Conservation (phyloP, 305 asterid species). For the Rubia tinctorum region DNA sequence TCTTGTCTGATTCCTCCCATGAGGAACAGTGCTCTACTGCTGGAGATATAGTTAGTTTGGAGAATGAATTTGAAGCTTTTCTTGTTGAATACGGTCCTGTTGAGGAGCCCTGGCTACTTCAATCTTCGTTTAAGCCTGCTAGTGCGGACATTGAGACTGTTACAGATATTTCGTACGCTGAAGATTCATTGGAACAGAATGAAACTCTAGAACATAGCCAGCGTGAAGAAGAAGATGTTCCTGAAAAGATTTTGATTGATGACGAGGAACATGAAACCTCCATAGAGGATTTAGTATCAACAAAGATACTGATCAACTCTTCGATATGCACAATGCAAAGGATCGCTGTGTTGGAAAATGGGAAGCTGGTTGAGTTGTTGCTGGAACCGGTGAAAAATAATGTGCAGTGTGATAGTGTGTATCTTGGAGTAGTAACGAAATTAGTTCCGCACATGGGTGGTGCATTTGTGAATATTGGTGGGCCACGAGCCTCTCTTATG, state of each 20-base stretch:
- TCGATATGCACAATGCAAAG: conserved; percentile 96
- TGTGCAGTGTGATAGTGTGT: conserved; percentile 91
- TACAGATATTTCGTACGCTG: conserved; percentile 25
- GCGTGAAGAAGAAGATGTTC: conserved; percentile 33
- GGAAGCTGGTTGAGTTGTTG: conserved; percentile 77
- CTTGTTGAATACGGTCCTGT: conserved; percentile 36
- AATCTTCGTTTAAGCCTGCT: conserved; percentile 28
- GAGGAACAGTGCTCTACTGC: conserved; percentile 26
- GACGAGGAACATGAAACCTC: conserved; percentile 39
- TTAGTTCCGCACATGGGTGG: conserved; percentile 96
- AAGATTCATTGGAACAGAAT: conserved; percentile 26
- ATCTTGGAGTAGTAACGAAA: conserved; percentile 81
- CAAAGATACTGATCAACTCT: conserved; percentile 84
- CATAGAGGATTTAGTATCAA: conserved; percentile 49
- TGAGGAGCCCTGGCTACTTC: conserved; percentile 95
- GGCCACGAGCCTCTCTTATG: conserved; percentile 84
- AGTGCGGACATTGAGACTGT: conserved; percentile 25
- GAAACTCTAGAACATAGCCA: conserved; percentile 27
- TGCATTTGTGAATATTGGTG: conserved; percentile 95
- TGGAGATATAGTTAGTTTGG: conserved; percentile 30
- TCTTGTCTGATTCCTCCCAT: conserved; percentile 20
- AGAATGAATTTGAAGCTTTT: conserved; percentile 24
- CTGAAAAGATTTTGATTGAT: conserved; percentile 45
- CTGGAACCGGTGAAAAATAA: conserved; percentile 91
- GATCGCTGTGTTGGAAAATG: conserved; percentile 89